Evolutionary conservation across 768 basidiomycete genomes (phyloP).

Genomic region (Leccinum rimulosum): DNA sequence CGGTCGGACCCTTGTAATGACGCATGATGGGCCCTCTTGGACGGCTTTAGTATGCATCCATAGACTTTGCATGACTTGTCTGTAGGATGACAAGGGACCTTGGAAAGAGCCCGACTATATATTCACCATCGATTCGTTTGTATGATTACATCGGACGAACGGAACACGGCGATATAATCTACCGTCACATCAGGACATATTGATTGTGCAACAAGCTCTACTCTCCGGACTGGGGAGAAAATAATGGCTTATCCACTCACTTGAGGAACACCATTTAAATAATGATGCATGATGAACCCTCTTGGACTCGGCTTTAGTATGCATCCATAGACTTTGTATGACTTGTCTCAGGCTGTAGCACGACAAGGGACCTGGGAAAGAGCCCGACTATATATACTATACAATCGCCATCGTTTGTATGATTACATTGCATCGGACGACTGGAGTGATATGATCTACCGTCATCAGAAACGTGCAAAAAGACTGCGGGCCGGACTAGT

Average conservation of each 20-base stretch:
- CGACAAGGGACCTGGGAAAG: not conserved
- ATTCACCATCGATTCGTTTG: no score
- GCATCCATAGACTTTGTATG: conserved; percentile 1
- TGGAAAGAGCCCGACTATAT: not conserved
- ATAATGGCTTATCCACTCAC: no score
- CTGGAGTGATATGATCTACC: no score
- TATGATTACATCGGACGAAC: no score
- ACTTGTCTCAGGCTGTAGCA: not conserved
- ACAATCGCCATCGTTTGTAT: not conserved
- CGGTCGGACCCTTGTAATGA: conserved; percentile 3
- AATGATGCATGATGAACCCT: not conserved
- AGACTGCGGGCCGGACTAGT: no score
- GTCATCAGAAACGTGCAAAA: no score
- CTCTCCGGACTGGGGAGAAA: no score
- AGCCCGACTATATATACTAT: no score
- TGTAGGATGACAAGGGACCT: not conserved
- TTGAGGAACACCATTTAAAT: not conserved
- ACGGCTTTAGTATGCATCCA: not conserved
- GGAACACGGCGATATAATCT: no score
- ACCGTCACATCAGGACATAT: no score
- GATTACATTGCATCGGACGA: no score
- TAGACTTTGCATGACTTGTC: conserved; percentile 3
- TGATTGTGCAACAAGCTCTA: no score
- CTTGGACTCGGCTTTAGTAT: not conserved
- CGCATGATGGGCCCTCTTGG: not conserved